phyloP scores from a whole-genome alignment of 2,329 filamentous ascomycete species.

The Exophiala lecanii-corni region DNA sequence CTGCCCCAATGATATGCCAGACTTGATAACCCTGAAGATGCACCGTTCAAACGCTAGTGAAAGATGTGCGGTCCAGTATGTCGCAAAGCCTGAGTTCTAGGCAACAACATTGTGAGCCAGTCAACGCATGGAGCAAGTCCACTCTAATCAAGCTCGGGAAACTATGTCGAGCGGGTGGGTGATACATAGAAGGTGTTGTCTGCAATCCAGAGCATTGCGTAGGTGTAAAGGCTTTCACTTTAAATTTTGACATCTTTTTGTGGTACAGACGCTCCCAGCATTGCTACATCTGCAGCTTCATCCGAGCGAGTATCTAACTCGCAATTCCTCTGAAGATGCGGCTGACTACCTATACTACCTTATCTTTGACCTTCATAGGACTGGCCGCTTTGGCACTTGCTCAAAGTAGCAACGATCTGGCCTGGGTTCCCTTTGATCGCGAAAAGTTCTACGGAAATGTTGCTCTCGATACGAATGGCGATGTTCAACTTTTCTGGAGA shows the following conservation, averaged over 20 bases:
- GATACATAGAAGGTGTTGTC: slow-evolving; percentile 2
- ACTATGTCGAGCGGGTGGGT: background rate
- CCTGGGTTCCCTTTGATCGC: slow-evolving; percentile 5
- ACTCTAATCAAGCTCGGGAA: background rate
- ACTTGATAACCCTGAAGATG: too few relatives aligned
- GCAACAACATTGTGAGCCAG: slow-evolving; percentile 1
- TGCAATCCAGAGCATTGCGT: slow-evolving; percentile 1
- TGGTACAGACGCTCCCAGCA: slow-evolving; percentile 1
- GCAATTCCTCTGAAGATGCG: background rate
- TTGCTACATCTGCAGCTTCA: slow-evolving; percentile 2
- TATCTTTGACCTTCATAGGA: background rate
- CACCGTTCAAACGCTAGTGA: too few relatives aligned
- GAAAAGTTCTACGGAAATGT: slow-evolving; percentile 4
- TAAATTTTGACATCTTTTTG: slow-evolving; percentile 1
- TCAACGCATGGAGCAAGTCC: background rate
- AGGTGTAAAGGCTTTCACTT: slow-evolving; percentile 4
- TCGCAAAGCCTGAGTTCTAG: slow-evolving; percentile 1
- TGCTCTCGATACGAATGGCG: slow-evolving; percentile 3
- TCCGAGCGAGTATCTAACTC: slow-evolving; percentile 1
- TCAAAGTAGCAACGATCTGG: slow-evolving; percentile 3
- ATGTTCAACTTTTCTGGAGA: slow-evolving; percentile 9
- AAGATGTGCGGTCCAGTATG: background rate
- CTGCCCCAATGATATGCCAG: slow-evolving; percentile 4
- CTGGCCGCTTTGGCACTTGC: slow-evolving; percentile 1
- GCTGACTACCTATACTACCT: background rate